Base-by-base conservation (phyloP, 768 basidiomycete genomes). In the Dentipellis fragilis region DNA sequence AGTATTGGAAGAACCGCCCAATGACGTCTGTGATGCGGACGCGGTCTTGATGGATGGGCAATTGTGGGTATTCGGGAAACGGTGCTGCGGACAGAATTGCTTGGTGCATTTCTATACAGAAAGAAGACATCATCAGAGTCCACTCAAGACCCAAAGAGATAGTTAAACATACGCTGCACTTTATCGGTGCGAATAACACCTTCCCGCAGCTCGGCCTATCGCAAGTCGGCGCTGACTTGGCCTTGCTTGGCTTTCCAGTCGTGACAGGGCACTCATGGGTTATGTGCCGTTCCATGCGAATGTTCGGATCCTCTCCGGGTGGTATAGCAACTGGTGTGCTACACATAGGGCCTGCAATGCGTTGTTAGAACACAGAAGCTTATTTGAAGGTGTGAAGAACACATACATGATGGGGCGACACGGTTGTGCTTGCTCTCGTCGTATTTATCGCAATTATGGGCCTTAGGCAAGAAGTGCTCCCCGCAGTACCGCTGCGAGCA, bases 251-350 rank as follows among this genome's bases (percentile, higher is more conserved):
- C 65, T 75, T 81, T 7, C 87, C 88, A 0, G 82, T 86, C 72
- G 84, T 81, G 37, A 82, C 81, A 11, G 77, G 76, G 62, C 89
- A 92, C 47, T 84, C 83, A 0, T 64, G 73, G 21, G 65, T 72
- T 59, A 93, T 77, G 66, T 93, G 90, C 0, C 72, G 69, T 61
- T 92, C 89, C 85, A 93, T 90, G 49, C 83, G 79, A 42, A 81
- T 69, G 61, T 93, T 93, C 10, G 89, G 87, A 63, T 93, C 87
- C 66, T 88, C 81, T 23, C 85, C 85, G 0, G 76, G 81, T n/a
- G 80, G 81, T 51, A 91, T 79, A 2, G 87, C 80, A 10, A 93
- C 80, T 0, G 88, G 88, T 2, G 69, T 76, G 58, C 80, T 82
- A 71, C 91, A 93, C 22, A 93, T 69, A 3, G 90, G 90, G 62